Base-by-base conservation (phyloP, 305 asterid genomes). In the Fraxinus ornus region DNA sequence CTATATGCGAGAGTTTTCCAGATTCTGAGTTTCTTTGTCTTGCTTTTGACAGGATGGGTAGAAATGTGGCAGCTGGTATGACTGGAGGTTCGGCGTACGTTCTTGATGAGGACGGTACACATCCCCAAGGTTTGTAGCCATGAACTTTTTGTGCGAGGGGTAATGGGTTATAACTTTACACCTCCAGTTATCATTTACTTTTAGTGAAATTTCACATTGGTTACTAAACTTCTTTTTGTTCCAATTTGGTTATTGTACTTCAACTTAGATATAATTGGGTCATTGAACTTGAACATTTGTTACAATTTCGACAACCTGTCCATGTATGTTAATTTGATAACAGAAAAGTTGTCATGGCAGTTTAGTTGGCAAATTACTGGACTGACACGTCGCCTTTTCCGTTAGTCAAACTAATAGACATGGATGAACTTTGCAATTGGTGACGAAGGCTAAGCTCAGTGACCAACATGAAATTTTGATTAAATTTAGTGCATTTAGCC, bases 21-120 rank as follows among this genome's bases (percentile, higher is more conserved):
- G 57, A 55, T 41, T 28, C 60, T 3, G 44, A 47, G 79, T 83
- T 26, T 60, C 77, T 37, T 37, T 72, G 44, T 88, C 77, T 76
- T 81, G 55, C 57, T 84, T 41, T 68, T 35, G 60, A 82, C 86
- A 94, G 98, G 91, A 98, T 95, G 75, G 98, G 98, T 30, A 88
- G 99, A 87, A 95, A 95, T 71, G 98, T 95, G 47, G 99, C 98
- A 0, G 99, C 98, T 47, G 98, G 98, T 85, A 95, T 95, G 99
- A 94, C 99, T 5, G 99, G 98, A 79, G 98, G 99, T 78, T 81
- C 94, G 86, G 95, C 98, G 22, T 95, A 95, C 84, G 85, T 95
- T 70, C 97, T 95, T 47, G 99, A 95, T 74, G 99, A 95, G 83
- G 98, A 95, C 41, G 98, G 90, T 78, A 94, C 99, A 62, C 91